These are phyloP conservation scores for Saccharomyces jurei DNA, from an alignment of 805 yeast species.

Conservation along the genomic window DNA sequence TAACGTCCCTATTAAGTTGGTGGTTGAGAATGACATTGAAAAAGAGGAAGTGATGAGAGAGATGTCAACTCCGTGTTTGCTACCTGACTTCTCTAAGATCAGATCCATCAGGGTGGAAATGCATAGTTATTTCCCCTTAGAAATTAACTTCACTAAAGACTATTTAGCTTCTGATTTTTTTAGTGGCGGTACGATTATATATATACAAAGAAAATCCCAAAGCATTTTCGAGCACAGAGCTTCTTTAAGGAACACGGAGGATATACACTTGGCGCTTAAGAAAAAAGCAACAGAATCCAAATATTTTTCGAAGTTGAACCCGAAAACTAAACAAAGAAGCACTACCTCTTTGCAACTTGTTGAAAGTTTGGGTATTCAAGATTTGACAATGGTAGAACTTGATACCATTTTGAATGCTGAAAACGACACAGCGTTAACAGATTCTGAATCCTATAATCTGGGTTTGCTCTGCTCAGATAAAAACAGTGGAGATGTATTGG, in stretches of 20 bases:
- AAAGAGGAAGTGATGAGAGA: conserved; percentile 33
- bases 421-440: conserved; percentile 1
- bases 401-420: conserved; percentile 1
- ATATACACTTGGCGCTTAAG: conserved; percentile 9
- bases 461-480: conserved; percentile 21
- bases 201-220: conserved; percentile 15
- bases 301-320: neutral
- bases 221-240: neutral
- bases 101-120: conserved; percentile 39
- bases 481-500: conserved; percentile 15
- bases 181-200: conserved; percentile 22
- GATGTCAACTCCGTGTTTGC: conserved; percentile 53
- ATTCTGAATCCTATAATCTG: conserved; percentile 9
- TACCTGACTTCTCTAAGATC: conserved; percentile 53
- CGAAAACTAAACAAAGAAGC: neutral
- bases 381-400: conserved; percentile 15
- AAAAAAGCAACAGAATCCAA: conserved; percentile 6
- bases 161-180: conserved; percentile 22
- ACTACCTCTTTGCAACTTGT: conserved; percentile 3
- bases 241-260: conserved; percentile 3
- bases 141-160: conserved; percentile 31
- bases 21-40: conserved; percentile 31
- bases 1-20: conserved; percentile 34
- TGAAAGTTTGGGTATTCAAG: conserved; percentile 7
- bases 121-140: conserved; percentile 45